Percentiles rank a stretch among this genome's conserved stretches.
Conservation (phyloP, 2,329 filamentous ascomycete genomes). For the Coleophoma eucalyptorum region DNA sequence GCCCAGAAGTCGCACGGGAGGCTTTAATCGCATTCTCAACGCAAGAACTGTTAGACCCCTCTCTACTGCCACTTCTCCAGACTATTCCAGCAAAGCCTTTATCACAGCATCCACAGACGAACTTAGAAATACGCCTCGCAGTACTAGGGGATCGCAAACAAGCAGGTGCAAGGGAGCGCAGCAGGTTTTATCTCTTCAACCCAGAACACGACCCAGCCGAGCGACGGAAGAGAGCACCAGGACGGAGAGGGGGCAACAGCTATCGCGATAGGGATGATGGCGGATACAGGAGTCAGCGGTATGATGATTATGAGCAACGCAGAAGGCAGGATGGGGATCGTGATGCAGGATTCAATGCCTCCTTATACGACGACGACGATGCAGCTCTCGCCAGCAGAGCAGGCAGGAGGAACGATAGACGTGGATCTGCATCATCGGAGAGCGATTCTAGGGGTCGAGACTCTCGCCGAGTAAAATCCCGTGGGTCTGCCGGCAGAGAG, state of each 20-base stretch:
- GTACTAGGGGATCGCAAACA: slow-evolving; percentile 76
- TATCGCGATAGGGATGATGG: slow-evolving; percentile 57
- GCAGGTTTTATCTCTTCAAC: slow-evolving; percentile 88
- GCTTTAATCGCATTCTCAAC: slow-evolving; percentile 51
- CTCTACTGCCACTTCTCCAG: slow-evolving; percentile 57
- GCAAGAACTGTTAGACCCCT: slow-evolving; percentile 44
- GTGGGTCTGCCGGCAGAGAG: slow-evolving; percentile 42
- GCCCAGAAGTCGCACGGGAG: slow-evolving; percentile 45
- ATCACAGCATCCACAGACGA: slow-evolving; percentile 62
- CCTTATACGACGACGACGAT: slow-evolving; percentile 76
- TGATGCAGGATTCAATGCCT: slow-evolving; percentile 62
- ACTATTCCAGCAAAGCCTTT: slow-evolving; percentile 67
- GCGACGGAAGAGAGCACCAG: slow-evolving; percentile 53
- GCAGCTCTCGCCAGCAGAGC: slow-evolving; percentile 26
- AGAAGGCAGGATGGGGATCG: slow-evolving; percentile 42
- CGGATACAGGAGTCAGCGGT: slow-evolving; percentile 37
- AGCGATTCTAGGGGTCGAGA: slow-evolving; percentile 22
- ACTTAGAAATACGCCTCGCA: slow-evolving; percentile 70
- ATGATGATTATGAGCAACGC: slow-evolving; percentile 37
- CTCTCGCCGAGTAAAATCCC: slow-evolving; percentile 8
- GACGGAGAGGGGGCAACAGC: slow-evolving; percentile 38
- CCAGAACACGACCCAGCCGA: slow-evolving; percentile 84
- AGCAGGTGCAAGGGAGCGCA: slow-evolving; percentile 72
- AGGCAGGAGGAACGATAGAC: slow-evolving; percentile 26
- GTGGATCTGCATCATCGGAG: slow-evolving; percentile 23